phyloP scores from a whole-genome alignment of 805 yeast species.

The Ogataea pignaliae region DNA sequence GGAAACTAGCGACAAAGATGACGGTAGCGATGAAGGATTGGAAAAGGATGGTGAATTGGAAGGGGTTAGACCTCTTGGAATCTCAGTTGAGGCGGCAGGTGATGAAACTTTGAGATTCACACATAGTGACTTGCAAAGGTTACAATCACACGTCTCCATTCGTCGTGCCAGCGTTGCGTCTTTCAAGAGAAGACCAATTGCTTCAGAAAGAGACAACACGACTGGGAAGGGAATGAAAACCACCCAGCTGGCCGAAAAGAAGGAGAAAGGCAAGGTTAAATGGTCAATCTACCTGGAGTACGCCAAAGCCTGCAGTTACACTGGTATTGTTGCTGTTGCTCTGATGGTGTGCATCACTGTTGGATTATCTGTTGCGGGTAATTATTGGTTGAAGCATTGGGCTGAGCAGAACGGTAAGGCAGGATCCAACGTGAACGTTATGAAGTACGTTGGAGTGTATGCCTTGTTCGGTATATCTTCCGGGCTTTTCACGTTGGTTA shows the following conservation, averaged over 20 bases:
- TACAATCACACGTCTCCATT: constrained; percentile 25
- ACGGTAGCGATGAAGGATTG: constrained; percentile 7
- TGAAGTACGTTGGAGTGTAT: constrained; percentile 48
- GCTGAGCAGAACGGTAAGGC: constrained; percentile 46
- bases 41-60: constrained; percentile 7
- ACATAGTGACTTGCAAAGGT: constrained; percentile 9
- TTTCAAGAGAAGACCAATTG: constrained; percentile 38
- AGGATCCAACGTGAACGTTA: constrained; percentile 40
- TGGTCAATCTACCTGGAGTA: constrained; percentile 49
- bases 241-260: constrained; percentile 45
- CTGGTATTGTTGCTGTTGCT: constrained; percentile 41
- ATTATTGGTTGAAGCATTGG: constrained; percentile 69
- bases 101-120: constrained; percentile 13
- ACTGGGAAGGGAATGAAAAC: constrained; percentile 30
- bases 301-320: constrained; percentile 53
- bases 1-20: constrained; percentile 4
- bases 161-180: constrained; percentile 66
- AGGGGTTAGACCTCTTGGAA: constrained; percentile 11
- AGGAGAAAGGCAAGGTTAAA: constrained; percentile 58
- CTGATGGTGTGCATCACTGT: constrained; percentile 29
- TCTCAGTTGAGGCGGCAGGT: constrained; percentile 13
- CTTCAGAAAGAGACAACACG: constrained; percentile 18
- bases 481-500: constrained; percentile 41
- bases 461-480: constrained; percentile 52
- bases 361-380: constrained; percentile 36